Conservation (phyloP, 306 rosid genomes). For the Vicia sativa region DNA sequence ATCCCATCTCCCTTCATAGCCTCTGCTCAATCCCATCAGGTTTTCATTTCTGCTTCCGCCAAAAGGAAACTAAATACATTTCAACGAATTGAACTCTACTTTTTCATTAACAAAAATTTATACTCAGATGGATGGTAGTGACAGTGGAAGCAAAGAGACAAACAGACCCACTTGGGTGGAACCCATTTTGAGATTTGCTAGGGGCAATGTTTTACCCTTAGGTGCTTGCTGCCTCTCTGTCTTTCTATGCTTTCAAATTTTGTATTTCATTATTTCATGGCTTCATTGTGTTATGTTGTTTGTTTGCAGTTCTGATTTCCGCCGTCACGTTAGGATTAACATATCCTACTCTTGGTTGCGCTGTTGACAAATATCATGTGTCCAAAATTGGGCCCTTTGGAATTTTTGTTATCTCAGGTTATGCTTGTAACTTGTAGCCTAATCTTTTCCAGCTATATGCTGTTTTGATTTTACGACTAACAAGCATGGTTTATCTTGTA, state of each 20-base stretch:
- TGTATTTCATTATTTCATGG: neutral
- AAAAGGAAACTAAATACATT: too few species aligned
- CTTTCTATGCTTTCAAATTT: slow-evolving; percentile 2
- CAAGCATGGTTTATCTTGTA: slow-evolving; percentile 36
- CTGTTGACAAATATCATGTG: slow-evolving; percentile 68
- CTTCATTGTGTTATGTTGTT: slow-evolving; percentile 20
- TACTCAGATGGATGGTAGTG: slow-evolving; percentile 44
- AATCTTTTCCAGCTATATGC: neutral
- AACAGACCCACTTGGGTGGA: slow-evolving; percentile 55
- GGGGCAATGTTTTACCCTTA: slow-evolving; percentile 70
- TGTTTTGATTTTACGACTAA: slow-evolving; percentile 11
- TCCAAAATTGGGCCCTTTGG: slow-evolving; percentile 84
- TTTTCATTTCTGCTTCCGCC: slow-evolving; percentile 24
- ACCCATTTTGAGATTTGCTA: slow-evolving; percentile 58
- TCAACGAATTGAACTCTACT: neutral
- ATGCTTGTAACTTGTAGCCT: slow-evolving; percentile 13
- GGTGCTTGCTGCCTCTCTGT: slow-evolving; percentile 63
- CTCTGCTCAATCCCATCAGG: slow-evolving; percentile 61
- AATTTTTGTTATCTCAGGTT: slow-evolving; percentile 84
- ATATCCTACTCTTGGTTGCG: slow-evolving; percentile 77
- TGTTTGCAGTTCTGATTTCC: slow-evolving; percentile 60
- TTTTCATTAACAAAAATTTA: neutral
- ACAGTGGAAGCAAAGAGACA: slow-evolving; percentile 45
- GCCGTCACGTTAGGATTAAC: slow-evolving; percentile 68
- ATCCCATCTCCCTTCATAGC: slow-evolving; percentile 45